phyloP scores from a whole-genome alignment of 2,329 filamentous ascomycete species.

The Stenocarpella maydis region DNA sequence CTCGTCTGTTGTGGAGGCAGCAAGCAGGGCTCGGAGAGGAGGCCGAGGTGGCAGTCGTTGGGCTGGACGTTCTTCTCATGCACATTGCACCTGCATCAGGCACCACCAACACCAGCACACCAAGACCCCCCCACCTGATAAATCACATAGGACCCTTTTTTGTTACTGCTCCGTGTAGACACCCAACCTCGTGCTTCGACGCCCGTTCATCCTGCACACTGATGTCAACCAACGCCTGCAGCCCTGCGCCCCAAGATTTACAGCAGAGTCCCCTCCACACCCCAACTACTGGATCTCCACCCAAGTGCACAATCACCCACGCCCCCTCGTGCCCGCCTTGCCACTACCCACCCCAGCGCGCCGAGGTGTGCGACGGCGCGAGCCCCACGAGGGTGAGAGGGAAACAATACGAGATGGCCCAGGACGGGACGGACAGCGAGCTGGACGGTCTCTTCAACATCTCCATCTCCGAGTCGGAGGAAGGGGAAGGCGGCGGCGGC shows the following conservation, averaged over 20 bases:
- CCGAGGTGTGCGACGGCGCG: neutral
- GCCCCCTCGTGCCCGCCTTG: no score
- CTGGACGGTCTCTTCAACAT: conserved; percentile 51
- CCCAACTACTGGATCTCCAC: neutral
- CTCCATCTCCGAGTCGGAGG: conserved; percentile 50
- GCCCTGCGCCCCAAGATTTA: no score
- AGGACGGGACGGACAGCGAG: conserved; percentile 43
- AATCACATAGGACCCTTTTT: conserved; percentile 12
- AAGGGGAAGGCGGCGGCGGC: conserved; percentile 33
- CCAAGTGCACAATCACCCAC: neutral
- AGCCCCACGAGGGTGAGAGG: neutral
- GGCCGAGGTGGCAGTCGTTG: neutral
- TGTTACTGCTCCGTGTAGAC: no score
- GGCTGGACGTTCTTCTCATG: no score
- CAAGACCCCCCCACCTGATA: conserved; percentile 9
- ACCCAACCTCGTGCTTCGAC: conserved; percentile 16
- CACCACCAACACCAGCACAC: conserved; percentile 15
- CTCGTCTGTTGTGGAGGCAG: no score
- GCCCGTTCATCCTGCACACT: conserved; percentile 35
- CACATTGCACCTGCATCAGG: conserved; percentile 13
- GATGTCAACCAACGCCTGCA: conserved; percentile 39
- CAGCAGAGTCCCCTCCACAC: no score
- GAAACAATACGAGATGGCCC: conserved; percentile 40
- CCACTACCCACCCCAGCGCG: neutral
- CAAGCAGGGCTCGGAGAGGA: neutral